These are phyloP conservation scores for Phytomonas francai DNA, from an alignment of 208 protist species.

Conservation along the genomic window DNA sequence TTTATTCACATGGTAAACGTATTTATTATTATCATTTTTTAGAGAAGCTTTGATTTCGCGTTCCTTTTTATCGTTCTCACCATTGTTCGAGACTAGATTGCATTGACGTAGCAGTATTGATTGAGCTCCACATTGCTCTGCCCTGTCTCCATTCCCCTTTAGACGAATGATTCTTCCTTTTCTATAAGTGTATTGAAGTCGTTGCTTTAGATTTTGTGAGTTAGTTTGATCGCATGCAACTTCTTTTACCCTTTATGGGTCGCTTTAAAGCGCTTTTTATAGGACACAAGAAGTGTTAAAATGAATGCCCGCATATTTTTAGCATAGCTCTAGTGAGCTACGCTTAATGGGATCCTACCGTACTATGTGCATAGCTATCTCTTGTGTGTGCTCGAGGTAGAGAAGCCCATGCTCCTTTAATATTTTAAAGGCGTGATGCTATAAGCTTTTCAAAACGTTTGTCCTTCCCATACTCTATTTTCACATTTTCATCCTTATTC, in stretches of 20 bases:
- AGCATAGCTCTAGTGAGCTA: neutral
- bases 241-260: neutral
- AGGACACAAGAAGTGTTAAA: neutral
- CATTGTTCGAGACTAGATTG: neutral
- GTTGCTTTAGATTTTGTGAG: neutral
- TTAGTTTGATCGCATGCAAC: neutral
- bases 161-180: neutral
- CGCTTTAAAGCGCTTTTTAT: neutral
- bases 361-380: neutral
- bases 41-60: neutral
- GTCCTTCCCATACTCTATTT: neutral
- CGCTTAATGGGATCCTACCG: neutral
- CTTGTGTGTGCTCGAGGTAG: neutral
- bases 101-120: neutral
- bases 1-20: neutral
- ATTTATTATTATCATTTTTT: neutral
- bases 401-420: neutral
- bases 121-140: neutral
- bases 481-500: neutral
- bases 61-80: neutral
- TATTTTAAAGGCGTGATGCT: neutral
- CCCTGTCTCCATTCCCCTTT: neutral
- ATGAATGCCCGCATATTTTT: neutral
- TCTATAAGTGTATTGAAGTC: neutral
- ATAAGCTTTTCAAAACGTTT: neutral